A percentile compares a stretch with the other conserved stretches of the same genome.
These are phyloP conservation scores for Magnusiomyces magnusii DNA, from an alignment of 1,139 yeast species.

Conservation along the genomic window DNA sequence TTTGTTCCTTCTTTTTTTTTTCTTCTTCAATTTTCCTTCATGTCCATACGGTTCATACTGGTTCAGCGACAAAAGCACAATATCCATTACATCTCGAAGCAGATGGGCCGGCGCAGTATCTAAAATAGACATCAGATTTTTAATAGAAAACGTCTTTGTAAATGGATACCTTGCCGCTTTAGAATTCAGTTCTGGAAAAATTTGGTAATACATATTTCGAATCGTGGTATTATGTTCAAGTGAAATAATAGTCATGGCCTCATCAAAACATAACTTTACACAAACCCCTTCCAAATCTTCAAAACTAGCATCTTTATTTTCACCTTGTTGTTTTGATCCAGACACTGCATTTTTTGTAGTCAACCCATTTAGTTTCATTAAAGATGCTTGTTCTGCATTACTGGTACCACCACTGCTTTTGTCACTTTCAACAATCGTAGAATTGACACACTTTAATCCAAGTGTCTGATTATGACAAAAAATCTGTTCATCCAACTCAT, in stretches of 20 bases:
- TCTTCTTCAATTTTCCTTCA: background rate
- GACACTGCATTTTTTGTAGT: too few relatives aligned
- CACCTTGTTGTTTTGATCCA: too few relatives aligned
- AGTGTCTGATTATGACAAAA: background rate
- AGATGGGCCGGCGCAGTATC: background rate
- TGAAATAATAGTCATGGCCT: conserved; percentile 10
- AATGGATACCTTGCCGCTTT: conserved; percentile 15
- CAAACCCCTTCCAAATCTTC: background rate
- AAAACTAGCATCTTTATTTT: too few relatives aligned
- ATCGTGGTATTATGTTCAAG: conserved; percentile 17
- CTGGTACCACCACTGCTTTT: background rate
- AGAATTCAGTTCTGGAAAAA: conserved; percentile 13
- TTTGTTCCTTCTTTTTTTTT: background rate
- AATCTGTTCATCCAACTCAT: background rate
- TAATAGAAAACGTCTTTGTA: conserved; percentile 11
- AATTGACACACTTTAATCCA: background rate
- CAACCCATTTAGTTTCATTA: background rate
- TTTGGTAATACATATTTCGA: conserved; percentile 14
- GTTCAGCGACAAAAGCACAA: conserved; percentile 1
- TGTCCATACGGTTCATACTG: background rate
- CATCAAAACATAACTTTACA: background rate
- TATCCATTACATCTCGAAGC: background rate
- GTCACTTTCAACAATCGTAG: background rate
- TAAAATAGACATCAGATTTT: conserved; percentile 7
- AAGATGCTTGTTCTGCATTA: too few relatives aligned